A percentile compares a stretch with the other conserved stretches of the same genome.
Conservation (phyloP, 768 basidiomycete genomes). For the Pluteus cervinus region DNA sequence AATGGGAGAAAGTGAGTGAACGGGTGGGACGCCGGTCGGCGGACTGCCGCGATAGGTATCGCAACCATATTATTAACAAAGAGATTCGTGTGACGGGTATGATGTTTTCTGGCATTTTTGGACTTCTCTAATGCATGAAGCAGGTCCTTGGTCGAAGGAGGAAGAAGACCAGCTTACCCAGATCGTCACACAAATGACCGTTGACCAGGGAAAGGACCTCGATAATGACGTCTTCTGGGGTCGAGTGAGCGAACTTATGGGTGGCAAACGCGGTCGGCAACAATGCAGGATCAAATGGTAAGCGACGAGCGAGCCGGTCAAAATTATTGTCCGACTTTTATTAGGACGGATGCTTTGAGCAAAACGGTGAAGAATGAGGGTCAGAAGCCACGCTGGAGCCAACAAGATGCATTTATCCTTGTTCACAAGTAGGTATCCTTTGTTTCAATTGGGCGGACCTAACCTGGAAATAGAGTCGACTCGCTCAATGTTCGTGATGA, state of each 20-base stretch:
- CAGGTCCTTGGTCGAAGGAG: constrained; percentile 71
- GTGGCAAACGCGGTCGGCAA: constrained; percentile 65
- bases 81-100: constrained; percentile 56
- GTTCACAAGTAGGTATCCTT: constrained; percentile 64
- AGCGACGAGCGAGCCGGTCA: constrained; percentile 5
- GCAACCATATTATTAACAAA: constrained; percentile 72
- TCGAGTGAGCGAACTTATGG: constrained; percentile 72
- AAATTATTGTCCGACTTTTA: not conserved
- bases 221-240: constrained; percentile 86
- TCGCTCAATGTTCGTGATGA: constrained; percentile 72
- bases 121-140: constrained; percentile 1
- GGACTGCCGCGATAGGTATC: constrained; percentile 82
- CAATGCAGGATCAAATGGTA: constrained; percentile 90
- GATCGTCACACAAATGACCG: constrained; percentile 73
- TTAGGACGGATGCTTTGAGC: constrained; percentile 72
- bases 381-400: constrained; percentile 64
- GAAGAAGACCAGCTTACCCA: constrained; percentile 71
- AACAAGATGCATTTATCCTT: constrained; percentile 72
- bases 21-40: constrained; percentile 69
- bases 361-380: constrained; percentile 71
- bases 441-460: constrained; percentile 1
- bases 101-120: constrained; percentile 10
- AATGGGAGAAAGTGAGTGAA: constrained; percentile 75
- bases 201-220: constrained; percentile 62
- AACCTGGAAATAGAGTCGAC: constrained; percentile 47